Conservation (phyloP, 495 filamentous ascomycete species). For the Cladorrhinum samala region DNA sequence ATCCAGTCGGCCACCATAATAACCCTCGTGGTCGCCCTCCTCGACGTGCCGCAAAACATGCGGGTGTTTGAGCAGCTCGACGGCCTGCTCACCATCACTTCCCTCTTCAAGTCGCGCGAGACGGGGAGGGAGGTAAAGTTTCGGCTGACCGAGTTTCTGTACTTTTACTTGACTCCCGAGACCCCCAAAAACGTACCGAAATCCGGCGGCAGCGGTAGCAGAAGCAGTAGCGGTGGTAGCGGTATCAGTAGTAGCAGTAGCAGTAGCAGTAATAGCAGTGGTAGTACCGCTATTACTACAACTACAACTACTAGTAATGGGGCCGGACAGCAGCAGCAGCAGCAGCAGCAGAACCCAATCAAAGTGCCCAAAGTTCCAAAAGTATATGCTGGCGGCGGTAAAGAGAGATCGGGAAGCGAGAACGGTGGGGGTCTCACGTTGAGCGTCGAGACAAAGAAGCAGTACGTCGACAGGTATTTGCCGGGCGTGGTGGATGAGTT, state of each 20-base stretch:
- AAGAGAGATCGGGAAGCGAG: constrained; percentile 21
- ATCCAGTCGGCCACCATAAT: constrained; percentile 87
- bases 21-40: constrained; percentile 79
- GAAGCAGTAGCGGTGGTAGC: constrained; percentile 15
- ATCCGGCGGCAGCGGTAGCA: constrained; percentile 28
- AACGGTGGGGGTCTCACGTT: constrained; percentile 44
- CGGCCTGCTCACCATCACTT: constrained; percentile 87
- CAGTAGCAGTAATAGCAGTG: constrained; percentile 51
- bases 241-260: constrained; percentile 42
- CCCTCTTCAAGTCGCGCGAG: constrained; percentile 77
- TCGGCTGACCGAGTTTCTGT: constrained; percentile 88
- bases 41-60: constrained; percentile 77
- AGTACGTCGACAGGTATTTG: constrained; percentile 70
- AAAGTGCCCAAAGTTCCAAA: constrained; percentile 53
- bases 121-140: constrained; percentile 85
- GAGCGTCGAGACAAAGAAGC: constrained; percentile 84
- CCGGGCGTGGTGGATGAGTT: constrained; percentile 81
- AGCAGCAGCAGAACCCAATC: constrained; percentile 64
- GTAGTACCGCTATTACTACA: no score
- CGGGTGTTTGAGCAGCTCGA: constrained; percentile 91
- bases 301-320: no score
- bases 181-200: constrained; percentile 52
- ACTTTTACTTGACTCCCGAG: constrained; percentile 98
- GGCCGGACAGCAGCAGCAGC: constrained; percentile 35
- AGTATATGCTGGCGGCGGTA: constrained; percentile 35